phyloP scores from a whole-genome alignment of 768 basidiomycete species.

The Auricularia sp. region DNA sequence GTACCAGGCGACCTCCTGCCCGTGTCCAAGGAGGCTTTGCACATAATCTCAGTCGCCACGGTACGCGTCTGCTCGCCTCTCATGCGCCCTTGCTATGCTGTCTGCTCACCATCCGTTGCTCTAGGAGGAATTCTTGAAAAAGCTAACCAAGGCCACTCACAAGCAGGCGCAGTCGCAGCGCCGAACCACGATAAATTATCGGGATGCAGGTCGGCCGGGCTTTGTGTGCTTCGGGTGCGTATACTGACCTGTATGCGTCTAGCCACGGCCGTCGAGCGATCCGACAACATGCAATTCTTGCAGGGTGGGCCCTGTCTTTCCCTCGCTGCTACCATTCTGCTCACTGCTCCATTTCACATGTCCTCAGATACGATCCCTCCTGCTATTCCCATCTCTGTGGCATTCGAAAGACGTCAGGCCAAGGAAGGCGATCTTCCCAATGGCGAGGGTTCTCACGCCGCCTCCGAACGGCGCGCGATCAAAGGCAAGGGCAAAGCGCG shows the following conservation, averaged over 20 bases:
- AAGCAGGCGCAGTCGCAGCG: conserved; percentile 50
- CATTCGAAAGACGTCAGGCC: conserved; percentile 42
- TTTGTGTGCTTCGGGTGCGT: neutral
- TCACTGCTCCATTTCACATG: conserved; percentile 3
- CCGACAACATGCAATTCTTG: conserved; percentile 66
- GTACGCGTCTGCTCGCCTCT: conserved; percentile 30
- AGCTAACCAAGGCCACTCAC: conserved; percentile 59
- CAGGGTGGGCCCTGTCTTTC: conserved; percentile 31
- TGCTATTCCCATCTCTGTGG: conserved; percentile 48
- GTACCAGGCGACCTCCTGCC: conserved; percentile 43
- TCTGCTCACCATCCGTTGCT: conserved; percentile 4
- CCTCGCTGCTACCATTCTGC: neutral
- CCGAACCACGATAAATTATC: conserved; percentile 51
- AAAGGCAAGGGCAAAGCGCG: neutral
- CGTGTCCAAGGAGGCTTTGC: conserved; percentile 67
- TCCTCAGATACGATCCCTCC: conserved; percentile 54
- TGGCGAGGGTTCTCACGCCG: conserved; percentile 1
- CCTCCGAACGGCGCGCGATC: neutral
- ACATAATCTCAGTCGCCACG: conserved; percentile 65
- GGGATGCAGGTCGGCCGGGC: conserved; percentile 59
- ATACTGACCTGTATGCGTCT: neutral
- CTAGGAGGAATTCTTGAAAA: conserved; percentile 81
- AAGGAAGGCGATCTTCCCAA: conserved; percentile 35
- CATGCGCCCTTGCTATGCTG: neutral
- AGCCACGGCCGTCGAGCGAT: conserved; percentile 52